Evolutionary conservation across 2,329 filamentous ascomycete species (phyloP).

Genomic region (Cordyceps sp.): DNA sequence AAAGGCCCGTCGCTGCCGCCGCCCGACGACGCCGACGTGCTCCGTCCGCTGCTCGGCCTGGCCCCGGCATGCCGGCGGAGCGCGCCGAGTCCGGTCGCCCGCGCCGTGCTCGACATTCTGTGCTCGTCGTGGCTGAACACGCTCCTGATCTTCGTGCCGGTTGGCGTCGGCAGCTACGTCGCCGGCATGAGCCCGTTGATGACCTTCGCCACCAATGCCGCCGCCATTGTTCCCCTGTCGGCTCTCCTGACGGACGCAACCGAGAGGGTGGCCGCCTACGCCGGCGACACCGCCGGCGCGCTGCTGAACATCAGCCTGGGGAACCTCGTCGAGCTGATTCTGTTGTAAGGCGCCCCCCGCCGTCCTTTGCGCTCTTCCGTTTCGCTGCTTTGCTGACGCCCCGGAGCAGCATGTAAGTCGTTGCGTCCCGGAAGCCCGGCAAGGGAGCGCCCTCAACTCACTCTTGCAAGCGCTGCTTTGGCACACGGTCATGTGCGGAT

Average conservation of each 20-base stretch:
- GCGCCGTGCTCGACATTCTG: constrained; percentile 10
- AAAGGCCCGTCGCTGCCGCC: too few species aligned
- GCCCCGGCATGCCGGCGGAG: background rate
- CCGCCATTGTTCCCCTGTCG: constrained; percentile 43
- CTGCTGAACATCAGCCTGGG: constrained; percentile 46
- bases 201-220: constrained; percentile 41
- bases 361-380: constrained; percentile 10
- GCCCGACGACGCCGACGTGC: background rate
- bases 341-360: constrained; percentile 33
- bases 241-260: constrained; percentile 41
- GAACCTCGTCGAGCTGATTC: constrained; percentile 45
- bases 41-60: too few species aligned
- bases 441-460: background rate
- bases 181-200: constrained; percentile 16
- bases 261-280: constrained; percentile 36
- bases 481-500: constrained; percentile 50
- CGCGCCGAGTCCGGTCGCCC: background rate
- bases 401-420: constrained; percentile 15
- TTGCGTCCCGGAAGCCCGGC: background rate
- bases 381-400: background rate
- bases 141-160: constrained; percentile 53
- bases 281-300: constrained; percentile 42
- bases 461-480: constrained; percentile 27
- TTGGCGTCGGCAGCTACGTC: constrained; percentile 41
- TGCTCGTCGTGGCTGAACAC: constrained; percentile 39